These are phyloP conservation scores for Nitzschia sp. DNA, from an alignment of 108 stramenopile genomes.

Conservation along the genomic window DNA sequence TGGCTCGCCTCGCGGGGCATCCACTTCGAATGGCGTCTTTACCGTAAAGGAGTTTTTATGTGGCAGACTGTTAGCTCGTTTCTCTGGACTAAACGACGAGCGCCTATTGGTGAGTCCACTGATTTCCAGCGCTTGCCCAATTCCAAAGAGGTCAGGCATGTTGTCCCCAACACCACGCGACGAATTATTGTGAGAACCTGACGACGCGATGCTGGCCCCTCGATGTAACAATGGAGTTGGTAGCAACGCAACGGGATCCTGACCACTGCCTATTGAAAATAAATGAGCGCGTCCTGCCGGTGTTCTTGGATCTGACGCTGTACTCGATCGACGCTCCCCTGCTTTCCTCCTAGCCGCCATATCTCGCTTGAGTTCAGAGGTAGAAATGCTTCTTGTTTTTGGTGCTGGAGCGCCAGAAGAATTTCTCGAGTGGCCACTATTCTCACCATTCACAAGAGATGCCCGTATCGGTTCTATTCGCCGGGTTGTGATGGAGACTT, in stretches of 20 bases:
- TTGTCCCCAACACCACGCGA: too few relatives aligned
- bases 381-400: neutral
- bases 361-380: neutral
- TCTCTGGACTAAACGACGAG: neutral
- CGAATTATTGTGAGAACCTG: neutral
- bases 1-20: conserved; percentile 21
- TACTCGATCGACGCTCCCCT: neutral
- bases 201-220: neutral
- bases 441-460: neutral
- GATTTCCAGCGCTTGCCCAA: neutral
- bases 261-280: neutral
- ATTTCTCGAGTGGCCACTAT: neutral
- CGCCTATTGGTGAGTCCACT: neutral
- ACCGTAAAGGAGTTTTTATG: neutral
- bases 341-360: neutral
- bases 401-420: neutral
- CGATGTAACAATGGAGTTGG: neutral
- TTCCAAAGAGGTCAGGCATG: neutral
- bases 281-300: conserved; percentile 4
- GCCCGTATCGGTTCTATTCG: conserved; percentile 11
- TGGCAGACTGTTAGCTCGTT: neutral
- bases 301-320: conserved; percentile 1
- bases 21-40: conserved; percentile 27
- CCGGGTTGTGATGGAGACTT: neutral
- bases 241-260: neutral